Base-by-base conservation (phyloP, 352 stramenopile species). In the Phytophthora litchii region DNA sequence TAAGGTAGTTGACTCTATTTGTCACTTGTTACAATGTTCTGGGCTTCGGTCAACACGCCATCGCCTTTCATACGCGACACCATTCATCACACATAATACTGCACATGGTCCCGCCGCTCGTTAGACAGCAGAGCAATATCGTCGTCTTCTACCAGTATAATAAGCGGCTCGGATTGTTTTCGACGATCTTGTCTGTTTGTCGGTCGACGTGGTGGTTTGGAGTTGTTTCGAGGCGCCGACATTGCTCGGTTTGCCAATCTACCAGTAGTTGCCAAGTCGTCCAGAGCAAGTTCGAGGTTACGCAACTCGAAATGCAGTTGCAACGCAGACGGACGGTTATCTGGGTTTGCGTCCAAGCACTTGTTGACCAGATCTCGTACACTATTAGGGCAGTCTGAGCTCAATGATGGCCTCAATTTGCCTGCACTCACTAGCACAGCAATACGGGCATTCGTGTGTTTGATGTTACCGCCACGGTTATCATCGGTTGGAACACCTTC, bases 221-320 rank as follows among this genome's bases (percentile, higher is more conserved):
- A 27, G 31, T 59, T 74, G 20, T 14, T 59, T 31, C 38, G 42
- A 37, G 54, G 54, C 5, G 20, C 29, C 13, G 59, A 59, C 59
- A 61, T 59, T 10, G 35, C 27, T 49, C 25, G 29, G 19, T 17
- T 55, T 12, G 32, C 16, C 19, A 57, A 2, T 49, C 49, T 48
- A 17, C 54, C 49, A 1, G 60, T 63, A 8, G 23, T 63, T 13
- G 54, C 43, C 11, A 70, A 35, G n/a, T 74, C 54, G 9, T 71
- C 61, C 14, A 62, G 38, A 19, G 50, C 38, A 3, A 71, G 34
- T 16, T 71, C 61, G 9, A 75, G 52, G 32, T 74, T 67, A 20
- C 81, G 79, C 36, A 93, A 54, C 46, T 82, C 74, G 45, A 83
- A 91, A 50, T 90, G 83, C 20, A 93, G 54, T 50, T 93, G 70